These are phyloP conservation scores for Fusarium pseudonygamai DNA, from an alignment of 2,329 filamentous ascomycete genomes.

Conservation along the genomic window DNA sequence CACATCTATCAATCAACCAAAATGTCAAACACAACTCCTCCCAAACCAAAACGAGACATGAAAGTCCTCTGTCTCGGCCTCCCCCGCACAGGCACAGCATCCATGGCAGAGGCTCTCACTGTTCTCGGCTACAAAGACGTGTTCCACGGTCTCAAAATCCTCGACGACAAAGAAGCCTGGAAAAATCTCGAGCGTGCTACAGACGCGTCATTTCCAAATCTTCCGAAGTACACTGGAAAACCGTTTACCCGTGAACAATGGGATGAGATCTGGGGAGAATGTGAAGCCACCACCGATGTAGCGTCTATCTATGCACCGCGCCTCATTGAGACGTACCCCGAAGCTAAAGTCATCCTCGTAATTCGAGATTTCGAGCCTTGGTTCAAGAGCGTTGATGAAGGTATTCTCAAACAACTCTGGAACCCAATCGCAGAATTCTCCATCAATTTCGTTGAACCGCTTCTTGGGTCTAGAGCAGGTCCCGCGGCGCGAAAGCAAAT, in stretches of 20 bases:
- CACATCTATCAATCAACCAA: not conserved
- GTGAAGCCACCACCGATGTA: constrained; percentile 46
- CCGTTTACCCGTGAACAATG: constrained; percentile 44
- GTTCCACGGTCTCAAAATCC: constrained; percentile 43
- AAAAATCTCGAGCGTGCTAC: constrained; percentile 39
- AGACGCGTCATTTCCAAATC: constrained; percentile 43
- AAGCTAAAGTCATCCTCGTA: constrained; percentile 48
- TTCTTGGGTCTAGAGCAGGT: constrained; percentile 46
- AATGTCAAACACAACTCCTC: not conserved
- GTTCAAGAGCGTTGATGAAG: constrained; percentile 46
- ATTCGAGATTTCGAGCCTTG: constrained; percentile 46
- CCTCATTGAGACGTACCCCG: constrained; percentile 45
- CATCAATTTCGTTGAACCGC: constrained; percentile 39
- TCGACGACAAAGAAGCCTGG: constrained; percentile 41
- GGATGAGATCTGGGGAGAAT: constrained; percentile 46
- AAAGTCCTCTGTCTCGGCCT: constrained; percentile 46
- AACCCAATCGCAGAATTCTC: constrained; percentile 24
- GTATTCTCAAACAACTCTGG: constrained; percentile 41
- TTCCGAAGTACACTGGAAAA: constrained; percentile 42
- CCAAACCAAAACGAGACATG: constrained; percentile 36
- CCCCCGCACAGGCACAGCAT: constrained; percentile 47
- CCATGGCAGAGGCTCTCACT: constrained; percentile 47
- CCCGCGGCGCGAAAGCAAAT: constrained; percentile 39
- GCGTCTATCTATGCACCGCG: constrained; percentile 42
- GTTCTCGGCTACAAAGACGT: constrained; percentile 48